Evolutionary conservation across 441 rosid genomes (phyloP), one percentile per base, ranked within the genome.

Genomic region (Gossypium gossypioides): DNA sequence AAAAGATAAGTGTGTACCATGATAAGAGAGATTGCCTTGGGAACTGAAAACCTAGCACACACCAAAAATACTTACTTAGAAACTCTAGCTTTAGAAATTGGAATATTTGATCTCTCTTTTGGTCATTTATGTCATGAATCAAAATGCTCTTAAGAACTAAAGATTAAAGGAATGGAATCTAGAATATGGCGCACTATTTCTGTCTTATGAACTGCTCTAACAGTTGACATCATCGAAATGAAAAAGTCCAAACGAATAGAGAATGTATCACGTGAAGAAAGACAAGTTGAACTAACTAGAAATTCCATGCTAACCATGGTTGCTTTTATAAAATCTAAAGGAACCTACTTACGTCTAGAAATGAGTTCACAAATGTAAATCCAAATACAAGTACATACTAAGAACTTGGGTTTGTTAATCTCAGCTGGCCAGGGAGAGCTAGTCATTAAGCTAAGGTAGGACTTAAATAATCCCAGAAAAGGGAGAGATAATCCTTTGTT

Each of bases 1-100:
- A 84, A 75, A 84, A 77, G 56, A 74, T 48, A 74, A 80, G 83
- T 34, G 78, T 76, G 50, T 63, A 82, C 78, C 83, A 77, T 29
- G 81, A 78, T 21, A 81, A 65, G 63, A 80, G 77, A 76, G 74
- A 77, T 56, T 73, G 81, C 74, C 86, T 78, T 71, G 56, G 73
- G 55, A 77, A 78, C 56, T 57, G 80, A 16, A 56, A 62, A 51
- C 85, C 90, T 86, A 65, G 40, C 51, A 66, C 50, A 60, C 40
- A 18, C 40, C 51, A 10, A 78, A 68, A 37, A 19, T 50, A 68
- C 57, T n/a, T 9, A 12, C 27, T 16, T 5, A 55, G 34, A 16
- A 51, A 66, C 63, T 63, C 65, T 46, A 55, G 25, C 40, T 42
- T 40, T 6, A 22, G 63, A 10, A 1, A 69, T 12, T 2, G 8